Conservation (phyloP, 1,284 basidiomycete genomes). For the Ustilago bromivora region DNA sequence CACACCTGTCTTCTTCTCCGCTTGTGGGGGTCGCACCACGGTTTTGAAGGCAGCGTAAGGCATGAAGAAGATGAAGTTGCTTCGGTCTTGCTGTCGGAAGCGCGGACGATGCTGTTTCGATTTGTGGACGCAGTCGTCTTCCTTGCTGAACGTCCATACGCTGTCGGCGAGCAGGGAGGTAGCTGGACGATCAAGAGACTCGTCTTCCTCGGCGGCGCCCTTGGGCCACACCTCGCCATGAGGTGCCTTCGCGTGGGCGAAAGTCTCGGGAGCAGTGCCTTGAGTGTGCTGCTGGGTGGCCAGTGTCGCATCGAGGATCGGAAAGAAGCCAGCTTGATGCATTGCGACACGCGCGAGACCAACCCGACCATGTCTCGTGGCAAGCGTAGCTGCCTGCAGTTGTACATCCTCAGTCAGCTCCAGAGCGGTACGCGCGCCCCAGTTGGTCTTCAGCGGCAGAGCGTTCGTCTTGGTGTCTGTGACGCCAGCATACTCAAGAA, state of each 20-base stretch:
- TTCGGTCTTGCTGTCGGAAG: constrained; percentile 59
- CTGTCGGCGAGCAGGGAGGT: constrained; percentile 54
- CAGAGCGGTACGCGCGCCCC: constrained; percentile 56
- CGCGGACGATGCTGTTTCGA: constrained; percentile 35
- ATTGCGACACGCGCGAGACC: constrained; percentile 43
- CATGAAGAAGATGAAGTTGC: constrained; percentile 68
- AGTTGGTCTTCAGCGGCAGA: constrained; percentile 30
- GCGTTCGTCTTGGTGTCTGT: constrained; percentile 41
- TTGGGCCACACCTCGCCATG: constrained; percentile 18
- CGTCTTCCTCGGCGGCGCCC: not conserved
- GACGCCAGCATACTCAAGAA: constrained; percentile 50
- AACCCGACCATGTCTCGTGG: constrained; percentile 46
- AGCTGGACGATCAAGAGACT: constrained; percentile 21
- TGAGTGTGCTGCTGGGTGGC: constrained; percentile 57
- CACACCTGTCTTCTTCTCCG: constrained; percentile 42
- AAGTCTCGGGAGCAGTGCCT: constrained; percentile 37
- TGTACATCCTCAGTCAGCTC: constrained; percentile 60
- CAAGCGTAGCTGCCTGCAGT: constrained; percentile 44
- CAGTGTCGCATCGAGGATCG: constrained; percentile 67
- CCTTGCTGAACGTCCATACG: constrained; percentile 58
- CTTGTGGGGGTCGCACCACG: constrained; percentile 35
- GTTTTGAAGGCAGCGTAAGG: constrained; percentile 63
- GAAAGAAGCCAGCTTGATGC: constrained; percentile 66
- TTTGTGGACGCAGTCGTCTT: constrained; percentile 10
- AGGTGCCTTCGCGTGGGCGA: constrained; percentile 27